phyloP scores from a whole-genome alignment of 768 basidiomycete genomes.

The Pulveroboletus sp. region DNA sequence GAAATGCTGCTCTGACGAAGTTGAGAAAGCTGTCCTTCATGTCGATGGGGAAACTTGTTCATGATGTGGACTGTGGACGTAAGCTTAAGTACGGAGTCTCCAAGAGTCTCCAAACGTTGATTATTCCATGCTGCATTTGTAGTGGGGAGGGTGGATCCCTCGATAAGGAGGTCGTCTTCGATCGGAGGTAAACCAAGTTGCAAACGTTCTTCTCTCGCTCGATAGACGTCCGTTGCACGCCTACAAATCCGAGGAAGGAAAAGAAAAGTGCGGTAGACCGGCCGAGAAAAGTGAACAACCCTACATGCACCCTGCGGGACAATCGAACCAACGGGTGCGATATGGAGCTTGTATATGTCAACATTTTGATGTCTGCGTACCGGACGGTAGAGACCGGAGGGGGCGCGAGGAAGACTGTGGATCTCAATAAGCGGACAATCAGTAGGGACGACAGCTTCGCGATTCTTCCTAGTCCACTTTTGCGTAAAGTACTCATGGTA shows the following conservation, averaged over 20 bases:
- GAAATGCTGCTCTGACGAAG: conserved; percentile 62
- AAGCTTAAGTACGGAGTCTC: conserved; percentile 78
- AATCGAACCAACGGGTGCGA: conserved; percentile 29
- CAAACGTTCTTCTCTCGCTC: conserved; percentile 46
- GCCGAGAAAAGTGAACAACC: conserved; percentile 49
- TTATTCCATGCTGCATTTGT: conserved; percentile 66
- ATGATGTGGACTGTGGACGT: conserved; percentile 71
- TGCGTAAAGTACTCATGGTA: conserved; percentile 58
- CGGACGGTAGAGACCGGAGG: conserved; percentile 38
- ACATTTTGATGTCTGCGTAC: conserved; percentile 19
- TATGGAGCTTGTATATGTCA: conserved; percentile 24
- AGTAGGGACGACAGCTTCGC: conserved; percentile 41
- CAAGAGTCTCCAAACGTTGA: conserved; percentile 82
- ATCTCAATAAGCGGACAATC: conserved; percentile 65
- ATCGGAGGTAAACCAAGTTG: conserved; percentile 62
- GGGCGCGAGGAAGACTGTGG: conserved; percentile 37
- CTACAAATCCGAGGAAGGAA: conserved; percentile 64
- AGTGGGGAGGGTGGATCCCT: conserved; percentile 73
- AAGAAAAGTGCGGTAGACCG: conserved; percentile 47
- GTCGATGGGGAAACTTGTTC: conserved; percentile 68
- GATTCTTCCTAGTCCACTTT: conserved; percentile 49
- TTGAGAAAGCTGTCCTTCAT: conserved; percentile 77
- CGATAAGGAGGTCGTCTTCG: conserved; percentile 50
- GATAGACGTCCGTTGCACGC: conserved; percentile 61
- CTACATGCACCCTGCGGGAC: conserved; percentile 45